A percentile compares a stretch with the other conserved stretches of the same genome.
Evolutionary conservation across 2,329 filamentous ascomycete genomes (phyloP).

Genomic region (Capronia americana): DNA sequence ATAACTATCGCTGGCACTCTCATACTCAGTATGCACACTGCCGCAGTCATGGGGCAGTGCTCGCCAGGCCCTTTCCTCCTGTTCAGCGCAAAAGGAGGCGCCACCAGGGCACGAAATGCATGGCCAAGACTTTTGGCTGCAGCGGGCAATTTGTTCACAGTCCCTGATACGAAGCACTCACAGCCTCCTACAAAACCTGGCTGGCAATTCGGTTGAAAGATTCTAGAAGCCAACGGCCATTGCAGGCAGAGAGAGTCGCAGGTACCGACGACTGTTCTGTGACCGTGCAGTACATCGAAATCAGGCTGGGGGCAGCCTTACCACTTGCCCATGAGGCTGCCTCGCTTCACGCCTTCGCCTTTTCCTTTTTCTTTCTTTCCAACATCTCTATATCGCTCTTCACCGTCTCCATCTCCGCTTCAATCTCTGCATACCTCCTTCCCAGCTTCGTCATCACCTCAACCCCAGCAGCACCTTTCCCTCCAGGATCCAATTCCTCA

Average conservation of each 20-base stretch:
- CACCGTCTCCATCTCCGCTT: slow-evolving; percentile 48
- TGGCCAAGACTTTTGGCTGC: background rate
- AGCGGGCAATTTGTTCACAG: background rate
- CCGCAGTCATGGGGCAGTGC: background rate
- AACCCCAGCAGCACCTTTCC: slow-evolving; percentile 2
- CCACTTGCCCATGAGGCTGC: background rate
- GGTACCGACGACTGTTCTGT: background rate
- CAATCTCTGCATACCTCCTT: slow-evolving; percentile 47
- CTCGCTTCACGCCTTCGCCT: background rate
- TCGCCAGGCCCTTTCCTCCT: background rate
- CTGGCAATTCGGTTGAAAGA: background rate
- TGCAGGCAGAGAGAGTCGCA: background rate
- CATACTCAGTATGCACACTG: background rate
- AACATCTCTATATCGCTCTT: slow-evolving; percentile 46
- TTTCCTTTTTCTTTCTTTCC: background rate
- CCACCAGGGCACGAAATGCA: background rate
- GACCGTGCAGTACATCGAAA: background rate
- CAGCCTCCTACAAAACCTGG: background rate
- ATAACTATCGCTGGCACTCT: background rate
- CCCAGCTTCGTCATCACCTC: slow-evolving; percentile 47
- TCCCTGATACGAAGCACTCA: background rate
- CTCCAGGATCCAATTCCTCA: slow-evolving; percentile 41
- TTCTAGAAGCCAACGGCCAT: background rate
- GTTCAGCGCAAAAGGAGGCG: background rate
- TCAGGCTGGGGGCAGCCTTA: background rate